Evolutionary conservation across 2,329 filamentous ascomycete species (phyloP).

Genomic region (Penicillium frequentans): DNA sequence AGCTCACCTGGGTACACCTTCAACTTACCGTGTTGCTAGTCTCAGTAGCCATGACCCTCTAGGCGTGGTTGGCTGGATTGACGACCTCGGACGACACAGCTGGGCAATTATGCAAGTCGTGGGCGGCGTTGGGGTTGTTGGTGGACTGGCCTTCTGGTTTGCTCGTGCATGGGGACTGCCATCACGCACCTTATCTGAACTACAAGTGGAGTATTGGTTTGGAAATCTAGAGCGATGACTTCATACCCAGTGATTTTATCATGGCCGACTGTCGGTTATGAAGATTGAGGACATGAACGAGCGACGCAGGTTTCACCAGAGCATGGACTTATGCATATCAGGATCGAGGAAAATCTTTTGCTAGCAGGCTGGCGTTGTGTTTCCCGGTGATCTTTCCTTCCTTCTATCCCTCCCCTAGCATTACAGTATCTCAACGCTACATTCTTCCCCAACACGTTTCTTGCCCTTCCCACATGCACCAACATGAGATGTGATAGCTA

Average conservation of each 20-base stretch:
- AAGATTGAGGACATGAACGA: not conserved
- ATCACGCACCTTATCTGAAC: slow-evolving; percentile 31
- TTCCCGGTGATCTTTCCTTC: not conserved
- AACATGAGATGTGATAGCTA: not conserved
- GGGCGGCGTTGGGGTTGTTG: slow-evolving; percentile 71
- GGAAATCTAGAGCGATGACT: slow-evolving; percentile 16
- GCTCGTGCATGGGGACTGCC: slow-evolving; percentile 43
- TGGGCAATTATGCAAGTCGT: slow-evolving; percentile 71
- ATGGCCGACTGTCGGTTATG: not conserved
- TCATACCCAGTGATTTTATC: not conserved
- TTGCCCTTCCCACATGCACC: not conserved
- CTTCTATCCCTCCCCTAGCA: not conserved
- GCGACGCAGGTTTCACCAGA: not conserved
- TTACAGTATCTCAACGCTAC: not conserved
- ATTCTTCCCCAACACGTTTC: not conserved
- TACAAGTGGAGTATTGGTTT: slow-evolving; percentile 29
- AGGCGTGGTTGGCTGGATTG: slow-evolving; percentile 69
- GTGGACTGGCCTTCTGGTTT: slow-evolving; percentile 68
- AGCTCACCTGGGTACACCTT: slow-evolving; percentile 23
- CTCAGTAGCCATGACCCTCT: slow-evolving; percentile 71
- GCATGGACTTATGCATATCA: not conserved
- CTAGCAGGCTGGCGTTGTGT: slow-evolving; percentile 4
- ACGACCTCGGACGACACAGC: slow-evolving; percentile 64
- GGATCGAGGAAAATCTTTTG: not conserved
- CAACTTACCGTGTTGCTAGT: slow-evolving; percentile 32